Evolutionary conservation across 352 stramenopile species (phyloP).

Genomic region (Phytophthora podocarpi): DNA sequence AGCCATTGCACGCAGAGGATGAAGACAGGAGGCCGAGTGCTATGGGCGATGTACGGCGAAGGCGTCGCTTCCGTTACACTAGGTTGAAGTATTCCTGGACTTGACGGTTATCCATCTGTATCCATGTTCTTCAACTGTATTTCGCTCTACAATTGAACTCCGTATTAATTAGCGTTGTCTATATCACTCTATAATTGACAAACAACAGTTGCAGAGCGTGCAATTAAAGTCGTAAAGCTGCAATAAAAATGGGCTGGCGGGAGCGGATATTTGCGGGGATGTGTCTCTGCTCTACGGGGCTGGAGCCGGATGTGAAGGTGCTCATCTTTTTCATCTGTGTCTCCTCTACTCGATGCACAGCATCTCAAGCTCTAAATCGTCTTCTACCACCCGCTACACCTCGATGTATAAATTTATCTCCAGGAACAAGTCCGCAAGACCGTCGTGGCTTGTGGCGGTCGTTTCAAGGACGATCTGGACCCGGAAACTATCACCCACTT

Average conservation of each 20-base stretch:
- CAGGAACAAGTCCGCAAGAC: conserved; percentile 80
- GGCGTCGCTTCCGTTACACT: too few species aligned
- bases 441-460: conserved; percentile 57
- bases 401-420: background rate
- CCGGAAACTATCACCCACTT: conserved; percentile 61
- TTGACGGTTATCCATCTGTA: too few species aligned
- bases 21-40: too few species aligned
- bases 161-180: too few species aligned
- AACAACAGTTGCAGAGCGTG: background rate
- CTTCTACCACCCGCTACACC: background rate
- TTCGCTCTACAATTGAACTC: too few species aligned
- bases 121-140: conserved; percentile 17
- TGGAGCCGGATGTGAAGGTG: conserved; percentile 62
- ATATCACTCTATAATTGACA: too few species aligned
- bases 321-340: background rate
- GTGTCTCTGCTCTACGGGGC: conserved; percentile 57
- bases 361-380: background rate
- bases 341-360: conserved; percentile 7
- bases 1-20: conserved; percentile 52
- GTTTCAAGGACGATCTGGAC: conserved; percentile 63
- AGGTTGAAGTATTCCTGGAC: conserved; percentile 26
- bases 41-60: too few species aligned
- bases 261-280: conserved; percentile 52
- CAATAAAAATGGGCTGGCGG: conserved; percentile 26
- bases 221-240: background rate